Evolutionary conservation across 75 land plant genomes (phyloP).

Genomic region (Sequoiadendron giganteum): DNA sequence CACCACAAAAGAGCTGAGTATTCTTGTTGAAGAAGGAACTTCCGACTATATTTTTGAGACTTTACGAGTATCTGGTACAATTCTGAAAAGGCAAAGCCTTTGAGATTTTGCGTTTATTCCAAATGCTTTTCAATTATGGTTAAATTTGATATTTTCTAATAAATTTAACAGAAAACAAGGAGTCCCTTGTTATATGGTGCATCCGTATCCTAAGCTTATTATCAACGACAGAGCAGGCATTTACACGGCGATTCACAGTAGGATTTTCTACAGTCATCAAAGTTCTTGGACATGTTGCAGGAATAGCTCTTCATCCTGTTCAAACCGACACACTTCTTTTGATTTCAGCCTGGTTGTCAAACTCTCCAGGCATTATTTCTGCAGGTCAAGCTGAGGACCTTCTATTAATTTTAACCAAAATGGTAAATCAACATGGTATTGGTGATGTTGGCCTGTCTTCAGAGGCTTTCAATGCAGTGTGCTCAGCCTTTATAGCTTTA

Average conservation of each 20-base stretch:
- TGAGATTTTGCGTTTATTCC: conserved; percentile 3
- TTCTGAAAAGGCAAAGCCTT: neutral
- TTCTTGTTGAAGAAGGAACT: conserved; percentile 72
- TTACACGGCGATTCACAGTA: conserved; percentile 57
- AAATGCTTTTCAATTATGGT: neutral
- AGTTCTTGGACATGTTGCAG: conserved; percentile 56
- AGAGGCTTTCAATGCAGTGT: conserved; percentile 54
- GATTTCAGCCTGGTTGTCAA: conserved; percentile 40
- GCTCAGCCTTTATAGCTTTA: conserved; percentile 58
- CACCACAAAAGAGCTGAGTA: conserved; percentile 31
- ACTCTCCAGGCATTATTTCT: conserved; percentile 69
- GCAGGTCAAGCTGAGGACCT: conserved; percentile 55
- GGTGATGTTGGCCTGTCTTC: conserved; percentile 52
- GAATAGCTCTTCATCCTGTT: conserved; percentile 61
- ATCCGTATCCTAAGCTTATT: conserved; percentile 61
- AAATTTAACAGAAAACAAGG: conserved; percentile 49
- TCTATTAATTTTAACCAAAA: conserved; percentile 30
- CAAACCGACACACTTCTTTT: conserved; percentile 61
- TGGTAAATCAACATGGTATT: conserved; percentile 44
- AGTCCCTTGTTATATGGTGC: conserved; percentile 43
- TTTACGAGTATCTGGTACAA: conserved; percentile 78
- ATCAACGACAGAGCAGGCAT: conserved; percentile 49
- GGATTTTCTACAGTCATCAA: conserved; percentile 65
- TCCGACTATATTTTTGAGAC: conserved; percentile 87
- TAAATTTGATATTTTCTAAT: neutral